Evolutionary conservation across 1,284 basidiomycete genomes (phyloP), one percentile per base, ranked within the genome.

Genomic region (Schizophyllum amplum): DNA sequence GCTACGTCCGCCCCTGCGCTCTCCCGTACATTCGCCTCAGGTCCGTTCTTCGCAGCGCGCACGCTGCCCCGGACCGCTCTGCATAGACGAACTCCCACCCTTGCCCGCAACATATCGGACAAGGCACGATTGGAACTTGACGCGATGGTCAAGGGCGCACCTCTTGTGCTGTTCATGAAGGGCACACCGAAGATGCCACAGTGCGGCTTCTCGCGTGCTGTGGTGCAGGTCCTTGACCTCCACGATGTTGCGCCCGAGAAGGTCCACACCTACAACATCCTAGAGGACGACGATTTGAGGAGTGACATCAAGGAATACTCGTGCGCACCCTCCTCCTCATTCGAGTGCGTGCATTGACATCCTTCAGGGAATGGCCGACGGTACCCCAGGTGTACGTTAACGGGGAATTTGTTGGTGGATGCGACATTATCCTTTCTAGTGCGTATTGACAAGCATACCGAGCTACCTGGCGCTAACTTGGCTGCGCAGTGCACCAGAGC

Each of bases 321-420:
- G 93, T 96, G 65, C 66, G 92, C 80, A 42, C 15, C 24, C 20
- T 7, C 15, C 7, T 6, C 4, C 49, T 24, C 52, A 25, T 57
- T 24, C 5, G 23, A 20, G 21, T 48, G 22, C 9, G 9, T 2
- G 48, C 9, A 46, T 23, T n/a, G 53, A 51, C 25, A n/a, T 54
- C 4, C 50, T 25, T 6, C 66, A 96, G 93, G 51, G 92, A 95
- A 67, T 99, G 96, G 96, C 96, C 96, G 17, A 99, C 96, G 20
- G 89, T 99, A 63, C 97, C 97, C 11, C 96, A 99, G 71, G 74
- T 99, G 7, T 99, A 97, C 68, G 80, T 98, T 47, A 86, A 92
- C 58, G 94, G 95, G 24, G 94, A 98, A 69, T 99, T 99, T 66
- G 80, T 98, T 25, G 96, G 96, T 52, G 96, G 96, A 52, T 98